Conservation (phyloP, 805 yeast genomes). For the Saccharomycopsis olivae region DNA sequence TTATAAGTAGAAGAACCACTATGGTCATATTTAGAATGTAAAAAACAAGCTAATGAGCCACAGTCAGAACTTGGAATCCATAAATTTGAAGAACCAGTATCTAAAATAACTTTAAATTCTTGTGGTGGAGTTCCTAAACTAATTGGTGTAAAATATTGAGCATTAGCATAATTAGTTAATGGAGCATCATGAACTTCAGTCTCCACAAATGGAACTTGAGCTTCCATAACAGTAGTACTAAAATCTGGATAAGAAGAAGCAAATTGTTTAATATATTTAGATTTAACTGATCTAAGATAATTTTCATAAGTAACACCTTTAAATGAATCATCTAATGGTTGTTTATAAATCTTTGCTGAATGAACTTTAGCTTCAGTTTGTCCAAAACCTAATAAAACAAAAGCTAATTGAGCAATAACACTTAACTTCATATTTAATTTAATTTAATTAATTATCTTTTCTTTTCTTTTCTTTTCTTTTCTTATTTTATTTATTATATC, state of each 20-base stretch:
- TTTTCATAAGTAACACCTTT: conserved; percentile 39
- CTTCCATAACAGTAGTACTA: neutral
- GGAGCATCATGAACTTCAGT: conserved; percentile 55
- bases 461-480: no score
- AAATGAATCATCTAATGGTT: conserved; percentile 45
- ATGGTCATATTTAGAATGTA: conserved; percentile 87
- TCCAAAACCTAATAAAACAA: conserved; percentile 7
- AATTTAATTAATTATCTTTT: no score
- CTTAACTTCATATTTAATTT: conserved; percentile 13
- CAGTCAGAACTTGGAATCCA: conserved; percentile 50
- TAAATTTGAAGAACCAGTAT: conserved; percentile 39
- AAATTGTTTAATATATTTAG: conserved; percentile 47
- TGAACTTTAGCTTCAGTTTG: conserved; percentile 39
- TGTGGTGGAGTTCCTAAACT: conserved; percentile 90
- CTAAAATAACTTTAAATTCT: conserved; percentile 80
- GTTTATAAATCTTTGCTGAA: conserved; percentile 48
- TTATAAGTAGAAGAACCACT: conserved; percentile 72
- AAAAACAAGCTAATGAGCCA: conserved; percentile 87
- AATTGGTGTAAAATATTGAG: conserved; percentile 92
- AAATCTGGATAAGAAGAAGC: conserved; percentile 33
- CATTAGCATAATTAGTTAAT: conserved; percentile 85
- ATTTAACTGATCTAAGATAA: conserved; percentile 48
- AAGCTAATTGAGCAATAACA: conserved; percentile 10
- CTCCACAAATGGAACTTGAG: conserved; percentile 21
- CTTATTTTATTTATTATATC: no score